Evolutionary conservation across 2,329 filamentous ascomycete genomes (phyloP), one percentile per base, ranked within the genome.

Genomic region (Xylaria digitata): DNA sequence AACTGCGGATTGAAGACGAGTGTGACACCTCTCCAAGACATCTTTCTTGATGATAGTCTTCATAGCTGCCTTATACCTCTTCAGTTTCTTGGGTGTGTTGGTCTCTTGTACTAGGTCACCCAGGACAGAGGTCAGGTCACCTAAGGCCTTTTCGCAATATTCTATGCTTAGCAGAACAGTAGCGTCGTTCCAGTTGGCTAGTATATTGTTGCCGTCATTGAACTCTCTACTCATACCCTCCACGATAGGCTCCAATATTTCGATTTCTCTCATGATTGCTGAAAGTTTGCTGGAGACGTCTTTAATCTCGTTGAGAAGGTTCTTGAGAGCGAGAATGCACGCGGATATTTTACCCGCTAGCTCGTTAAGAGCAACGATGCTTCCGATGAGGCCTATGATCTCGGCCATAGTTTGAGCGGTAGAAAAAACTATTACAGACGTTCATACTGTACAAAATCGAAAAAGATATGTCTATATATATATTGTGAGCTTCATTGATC

Each of bases 21-120:
- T 55, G 23, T 42, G 52, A 55, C 52, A 55, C n/a, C 52, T 55
- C 42, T 55, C 52, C 34, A 55, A 32, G 9, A 50, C 23, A 15
- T 50, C 23, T 17, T 21, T 21, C 11, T 50, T 50, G 6, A 30
- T 30, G 15, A 50, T 50, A 30, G 11, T 11, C 46, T 30, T 50
- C 23, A 50, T 32, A 6, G 46, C 19, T 15, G 46, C 46, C 23
- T 50, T 50, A 7, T 32, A 50, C 9, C 46, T 46, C 11, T 13
- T 21, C 7, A 46, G 7, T 19, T 46, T 46, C 45, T 9, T 19
- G 2, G n/a, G n/a, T 8, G 19, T 7, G 8, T 21, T 8, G n/a
- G 11, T 19, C 45, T 46, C 45, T 9, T 46, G n/a, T 46, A 8
- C n/a, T 21, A 46, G n/a, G 19, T 46, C 45, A 1, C 19, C 4